Base-by-base conservation (phyloP, 768 basidiomycete species). In the Rhizopogon roseolus region DNA sequence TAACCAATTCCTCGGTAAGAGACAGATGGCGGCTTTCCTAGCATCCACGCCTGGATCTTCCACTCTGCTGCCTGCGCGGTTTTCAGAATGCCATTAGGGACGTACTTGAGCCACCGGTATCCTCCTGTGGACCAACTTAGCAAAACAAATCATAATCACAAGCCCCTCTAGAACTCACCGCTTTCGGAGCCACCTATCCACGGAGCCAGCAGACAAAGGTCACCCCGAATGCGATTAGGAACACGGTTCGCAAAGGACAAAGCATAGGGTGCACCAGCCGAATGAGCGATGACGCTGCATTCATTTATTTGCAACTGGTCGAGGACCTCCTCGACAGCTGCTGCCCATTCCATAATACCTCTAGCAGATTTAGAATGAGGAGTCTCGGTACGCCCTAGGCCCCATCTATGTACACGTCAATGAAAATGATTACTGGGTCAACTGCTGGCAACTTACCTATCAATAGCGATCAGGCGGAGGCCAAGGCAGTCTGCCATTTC, bases 41-140 rank as follows among this genome's bases (percentile, higher is more conserved):
- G 81, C 86, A 92, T 91, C 91, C 95, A 98, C 0, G 91, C 90
- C 64, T 97, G 93, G 42, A 98, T 76, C 68, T 89, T 93, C 94
- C 94, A 98, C 65, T 99, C 96, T 0, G 96, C 96, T 4, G 93
- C 91, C 68, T 96, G 94, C 0, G 94, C 96, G 0, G 94, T 94
- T 74, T 90, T 93, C 58, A 99, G 76, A 38, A 99, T 82, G 28
- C 90, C 85, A 56, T 90, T 91, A 1, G 96, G 96, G 6, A 99
- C 90, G 65, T 94, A 98, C 70, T 94, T 96, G 50, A 99, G 79
- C 93, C 94, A 98, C 64, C 88, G 94, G 73, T 97, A 98, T 14
- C 91, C 87, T 63, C 80, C 88, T 90, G 57, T 9, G 46, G 29
- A 25, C 54, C 38, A 51, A 37, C 45, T 66, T 54, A 65, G 54